Evolutionary conservation across 2,329 filamentous ascomycete genomes (phyloP), one percentile per base, ranked within the genome.

Genomic region (Alternaria gaisen): DNA sequence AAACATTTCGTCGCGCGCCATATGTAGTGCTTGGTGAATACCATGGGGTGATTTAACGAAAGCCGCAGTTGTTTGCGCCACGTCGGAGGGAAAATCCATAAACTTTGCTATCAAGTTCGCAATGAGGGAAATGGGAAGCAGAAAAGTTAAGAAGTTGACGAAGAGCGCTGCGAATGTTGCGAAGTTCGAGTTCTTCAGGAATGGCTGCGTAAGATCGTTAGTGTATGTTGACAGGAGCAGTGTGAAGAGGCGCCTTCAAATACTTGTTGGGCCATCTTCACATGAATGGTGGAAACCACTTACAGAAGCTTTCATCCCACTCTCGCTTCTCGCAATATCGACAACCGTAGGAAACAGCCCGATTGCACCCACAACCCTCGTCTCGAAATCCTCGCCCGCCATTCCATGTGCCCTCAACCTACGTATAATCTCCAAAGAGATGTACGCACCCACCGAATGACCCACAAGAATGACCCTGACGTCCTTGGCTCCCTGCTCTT

Each of bases 1-100:
- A 5, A 71, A 71, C 82, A 89, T 86, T 72, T 90, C 87, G 66
- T 87, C 83, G 16, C 80, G 79, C 1, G 84, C 86, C 81, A 89
- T 85, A 70, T 86, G 79, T 76, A 88, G 75, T n/a, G 86, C 83
- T 74, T 88, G 85, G 40, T 78, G 76, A 1, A 88, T 82, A 8
- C 86, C 86, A 4, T 73, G 61, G 11, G 68, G 72, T 60, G 81
- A 85, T 56, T 80, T 80, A 38, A 88, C 61, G 56, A 88, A 86
- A 0, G 76, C 74, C 16, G 82, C 77, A 0, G 86, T 88, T 0
- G 83, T 80, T 7, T 78, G 71, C 0, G 85, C 80, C 1, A 81
- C 82, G 34, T 81, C 75, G 3, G 76, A 60, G 4, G 81, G 77
- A 62, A 82, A 80, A 4, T 75, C 71, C 71, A 83, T 83, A 12